A percentile compares a stretch with the other conserved stretches of the same genome.
Conservation (phyloP, 805 yeast species). For the Jamesozyma rosinii region DNA sequence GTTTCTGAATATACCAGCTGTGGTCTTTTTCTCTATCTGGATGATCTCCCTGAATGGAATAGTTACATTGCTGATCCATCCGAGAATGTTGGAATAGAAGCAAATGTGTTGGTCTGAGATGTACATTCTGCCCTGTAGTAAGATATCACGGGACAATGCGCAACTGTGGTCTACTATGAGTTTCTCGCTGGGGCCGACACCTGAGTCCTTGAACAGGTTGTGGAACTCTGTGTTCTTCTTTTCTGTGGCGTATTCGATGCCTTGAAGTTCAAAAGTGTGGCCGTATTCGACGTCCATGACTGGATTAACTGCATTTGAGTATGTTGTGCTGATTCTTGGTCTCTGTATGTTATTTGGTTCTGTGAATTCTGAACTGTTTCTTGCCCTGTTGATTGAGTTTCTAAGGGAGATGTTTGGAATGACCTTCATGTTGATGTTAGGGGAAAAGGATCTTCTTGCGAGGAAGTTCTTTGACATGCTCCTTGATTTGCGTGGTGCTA, state of each 20-base stretch:
- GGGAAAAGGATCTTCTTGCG: constrained; percentile 26
- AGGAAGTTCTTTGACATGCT: constrained; percentile 21
- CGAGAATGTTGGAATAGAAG: constrained; percentile 60
- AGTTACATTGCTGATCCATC: constrained; percentile 54
- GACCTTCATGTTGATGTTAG: constrained; percentile 19
- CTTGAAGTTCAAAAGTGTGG: constrained; percentile 13
- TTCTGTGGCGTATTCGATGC: constrained; percentile 34
- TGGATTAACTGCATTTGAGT: constrained; percentile 12
- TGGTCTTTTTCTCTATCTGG: constrained; percentile 55
- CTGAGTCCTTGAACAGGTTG: constrained; percentile 41
- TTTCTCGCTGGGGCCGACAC: constrained; percentile 39
- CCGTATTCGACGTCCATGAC: constrained; percentile 12
- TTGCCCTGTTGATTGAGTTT: constrained; percentile 12
- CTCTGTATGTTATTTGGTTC: constrained; percentile 2
- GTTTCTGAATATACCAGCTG: constrained; percentile 63
- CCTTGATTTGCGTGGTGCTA: constrained; percentile 20
- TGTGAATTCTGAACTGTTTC: constrained; percentile 7
- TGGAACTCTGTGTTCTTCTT: constrained; percentile 56
- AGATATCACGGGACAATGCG: constrained; percentile 60
- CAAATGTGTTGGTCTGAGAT: constrained; percentile 49
- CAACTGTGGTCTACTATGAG: constrained; percentile 56
- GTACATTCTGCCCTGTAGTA: constrained; percentile 63
- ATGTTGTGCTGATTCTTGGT: constrained; percentile 15
- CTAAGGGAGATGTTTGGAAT: constrained; percentile 14
- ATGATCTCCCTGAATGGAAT: constrained; percentile 57